Conservation (phyloP, 1,284 basidiomycete genomes). For the Melampsora larici-populina region DNA sequence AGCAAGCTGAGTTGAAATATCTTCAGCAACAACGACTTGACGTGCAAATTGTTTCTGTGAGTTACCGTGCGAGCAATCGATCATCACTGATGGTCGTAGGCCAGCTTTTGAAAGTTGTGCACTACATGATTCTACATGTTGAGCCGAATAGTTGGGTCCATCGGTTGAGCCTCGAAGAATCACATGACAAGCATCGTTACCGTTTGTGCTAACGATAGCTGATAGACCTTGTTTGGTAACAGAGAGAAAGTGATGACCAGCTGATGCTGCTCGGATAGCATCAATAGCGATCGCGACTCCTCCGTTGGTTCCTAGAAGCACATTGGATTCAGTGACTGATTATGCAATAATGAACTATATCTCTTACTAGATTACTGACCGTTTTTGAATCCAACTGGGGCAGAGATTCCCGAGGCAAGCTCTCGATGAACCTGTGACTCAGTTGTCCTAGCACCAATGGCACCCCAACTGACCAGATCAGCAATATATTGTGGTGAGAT, state of each 20-base stretch:
- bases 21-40: constrained; percentile 60
- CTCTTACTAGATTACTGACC: constrained; percentile 50
- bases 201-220: constrained; percentile 57
- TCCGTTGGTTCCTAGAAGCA: constrained; percentile 12
- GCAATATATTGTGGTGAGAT: constrained; percentile 91
- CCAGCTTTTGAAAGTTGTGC: constrained; percentile 71
- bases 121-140: constrained; percentile 71
- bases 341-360: constrained; percentile 62
- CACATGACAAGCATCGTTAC: constrained; percentile 74
- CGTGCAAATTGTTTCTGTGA: constrained; percentile 62
- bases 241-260: constrained; percentile 96
- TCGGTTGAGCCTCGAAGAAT: constrained; percentile 84
- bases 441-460: constrained; percentile 93
- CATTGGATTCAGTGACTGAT: constrained; percentile 60
- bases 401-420: constrained; percentile 64
- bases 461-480: constrained; percentile 94
- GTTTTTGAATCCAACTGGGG: constrained; percentile 97
- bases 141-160: constrained; percentile 78
- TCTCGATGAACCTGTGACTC: constrained; percentile 94
- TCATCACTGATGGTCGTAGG: constrained; percentile 77
- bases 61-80: constrained; percentile 84
- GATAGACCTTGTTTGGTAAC: constrained; percentile 80
- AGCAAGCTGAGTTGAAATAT: constrained; percentile 63
- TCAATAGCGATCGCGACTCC: constrained; percentile 74
- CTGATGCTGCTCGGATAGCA: constrained; percentile 86